phyloP scores from a whole-genome alignment of 2,329 filamentous ascomycete genomes.

The Byssothecium circinans region DNA sequence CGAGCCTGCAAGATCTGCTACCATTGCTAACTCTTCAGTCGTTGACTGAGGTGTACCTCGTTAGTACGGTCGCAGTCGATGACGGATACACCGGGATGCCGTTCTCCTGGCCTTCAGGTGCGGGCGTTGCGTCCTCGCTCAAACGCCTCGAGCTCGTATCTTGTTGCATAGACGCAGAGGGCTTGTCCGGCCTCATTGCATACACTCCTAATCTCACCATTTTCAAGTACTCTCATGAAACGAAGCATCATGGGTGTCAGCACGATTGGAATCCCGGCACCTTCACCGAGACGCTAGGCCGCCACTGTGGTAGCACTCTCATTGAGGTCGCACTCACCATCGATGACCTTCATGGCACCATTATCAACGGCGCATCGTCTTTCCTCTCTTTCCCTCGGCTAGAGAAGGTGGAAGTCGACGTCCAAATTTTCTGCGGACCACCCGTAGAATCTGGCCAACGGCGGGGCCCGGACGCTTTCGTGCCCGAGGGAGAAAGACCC shows the following conservation, averaged over 20 bases:
- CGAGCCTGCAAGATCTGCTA: constrained; percentile 30
- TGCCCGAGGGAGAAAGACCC: constrained; percentile 21
- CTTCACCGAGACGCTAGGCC: constrained; percentile 29
- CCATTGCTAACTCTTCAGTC: constrained; percentile 30
- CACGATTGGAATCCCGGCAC: constrained; percentile 39
- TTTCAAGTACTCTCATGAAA: constrained; percentile 40
- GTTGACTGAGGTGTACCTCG: constrained; percentile 32
- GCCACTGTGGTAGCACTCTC: constrained; percentile 26
- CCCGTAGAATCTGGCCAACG: constrained; percentile 39
- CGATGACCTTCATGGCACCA: constrained; percentile 32
- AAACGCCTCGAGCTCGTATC: constrained; percentile 34
- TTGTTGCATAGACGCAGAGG: constrained; percentile 37
- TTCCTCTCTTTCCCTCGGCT: constrained; percentile 30
- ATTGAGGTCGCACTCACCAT: constrained; percentile 36
- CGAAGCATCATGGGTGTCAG: constrained; percentile 36
- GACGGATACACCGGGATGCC: constrained; percentile 34
- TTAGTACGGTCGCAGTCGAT: constrained; percentile 35
- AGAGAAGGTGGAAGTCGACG: constrained; percentile 32
- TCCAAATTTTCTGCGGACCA: constrained; percentile 36
- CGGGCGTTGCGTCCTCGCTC: constrained; percentile 22
- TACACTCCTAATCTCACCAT: constrained; percentile 29
- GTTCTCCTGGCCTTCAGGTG: constrained; percentile 27
- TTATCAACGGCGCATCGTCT: constrained; percentile 36
- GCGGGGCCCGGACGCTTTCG: constrained; percentile 18
- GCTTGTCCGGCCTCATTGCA: constrained; percentile 23